Percentiles rank a stretch among this genome's conserved stretches.
phyloP scores from a whole-genome alignment of 2,329 filamentous ascomycete genomes.

The Ploettnerulaceae sp. region DNA sequence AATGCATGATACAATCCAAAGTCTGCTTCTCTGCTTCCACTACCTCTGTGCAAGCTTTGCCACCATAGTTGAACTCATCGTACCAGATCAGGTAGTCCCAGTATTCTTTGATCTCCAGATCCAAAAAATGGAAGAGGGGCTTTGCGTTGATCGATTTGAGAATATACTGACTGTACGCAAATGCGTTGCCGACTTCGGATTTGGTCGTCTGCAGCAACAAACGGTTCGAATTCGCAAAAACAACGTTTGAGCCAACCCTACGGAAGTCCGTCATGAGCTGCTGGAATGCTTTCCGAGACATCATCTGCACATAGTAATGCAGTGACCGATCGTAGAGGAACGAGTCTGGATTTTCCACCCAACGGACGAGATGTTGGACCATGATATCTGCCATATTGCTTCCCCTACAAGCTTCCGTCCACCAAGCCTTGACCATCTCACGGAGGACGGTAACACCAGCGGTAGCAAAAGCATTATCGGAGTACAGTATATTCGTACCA shows the following conservation, averaged over 20 bases:
- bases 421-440: conserved; percentile 99
- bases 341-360: conserved; percentile 90
- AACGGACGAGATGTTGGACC: conserved; percentile 94
- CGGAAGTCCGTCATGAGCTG: conserved; percentile 97
- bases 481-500: conserved; percentile 66
- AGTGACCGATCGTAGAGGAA: conserved; percentile 93
- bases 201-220: conserved; percentile 94
- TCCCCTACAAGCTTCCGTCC: conserved; percentile 85
- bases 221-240: conserved; percentile 89
- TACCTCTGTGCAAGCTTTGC: conserved; percentile 82
- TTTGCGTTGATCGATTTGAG: conserved; percentile 95
- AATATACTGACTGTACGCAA: conserved; percentile 95
- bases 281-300: conserved; percentile 94
- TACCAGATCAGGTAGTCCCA: conserved; percentile 99
- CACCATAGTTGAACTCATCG: conserved; percentile 97
- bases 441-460: conserved; percentile 85
- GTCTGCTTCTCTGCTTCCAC: conserved; percentile 70
- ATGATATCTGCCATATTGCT: conserved; percentile 96
- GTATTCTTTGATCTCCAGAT: conserved; percentile 96
- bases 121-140: conserved; percentile 93
- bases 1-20: conserved; percentile 93
- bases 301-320: conserved; percentile 97
- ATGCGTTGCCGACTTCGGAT: conserved; percentile 92
- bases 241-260: conserved; percentile 86
- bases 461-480: conserved; percentile 88